These are phyloP conservation scores for Mollisiaceae sp. DNA, from an alignment of 2,329 filamentous ascomycete species.

Conservation along the genomic window DNA sequence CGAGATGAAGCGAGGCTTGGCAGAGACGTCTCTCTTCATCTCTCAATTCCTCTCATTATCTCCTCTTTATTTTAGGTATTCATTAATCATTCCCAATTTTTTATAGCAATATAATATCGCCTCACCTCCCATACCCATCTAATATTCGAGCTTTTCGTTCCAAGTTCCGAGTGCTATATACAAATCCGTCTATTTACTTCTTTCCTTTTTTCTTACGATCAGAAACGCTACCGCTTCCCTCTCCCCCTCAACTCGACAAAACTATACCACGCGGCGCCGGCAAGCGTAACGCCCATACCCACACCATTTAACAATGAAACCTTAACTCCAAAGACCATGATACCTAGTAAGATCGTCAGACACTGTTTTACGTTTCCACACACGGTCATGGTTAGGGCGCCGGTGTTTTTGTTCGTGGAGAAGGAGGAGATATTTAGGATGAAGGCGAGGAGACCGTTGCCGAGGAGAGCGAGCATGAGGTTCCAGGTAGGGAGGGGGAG, in stretches of 20 bases:
- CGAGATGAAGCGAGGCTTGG: too few relatives aligned
- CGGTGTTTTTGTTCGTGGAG: constrained; percentile 61
- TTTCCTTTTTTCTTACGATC: too few relatives aligned
- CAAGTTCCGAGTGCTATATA: too few relatives aligned
- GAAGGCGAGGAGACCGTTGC: constrained; percentile 57
- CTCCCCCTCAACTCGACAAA: constrained; percentile 53
- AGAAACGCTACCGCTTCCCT: not conserved
- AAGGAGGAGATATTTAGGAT: constrained; percentile 62
- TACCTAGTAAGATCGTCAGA: constrained; percentile 59
- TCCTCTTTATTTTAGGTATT: too few relatives aligned
- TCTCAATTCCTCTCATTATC: too few relatives aligned
- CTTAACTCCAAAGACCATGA: constrained; percentile 46
- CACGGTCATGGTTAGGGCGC: constrained; percentile 63
- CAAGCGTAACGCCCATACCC: constrained; percentile 59
- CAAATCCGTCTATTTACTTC: too few relatives aligned
- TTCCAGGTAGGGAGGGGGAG: not conserved
- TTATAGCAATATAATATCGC: too few relatives aligned
- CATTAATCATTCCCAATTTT: too few relatives aligned
- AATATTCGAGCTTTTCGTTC: too few relatives aligned
- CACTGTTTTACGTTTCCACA: constrained; percentile 65
- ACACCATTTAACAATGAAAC: constrained; percentile 52
- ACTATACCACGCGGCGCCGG: constrained; percentile 62
- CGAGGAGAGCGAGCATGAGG: constrained; percentile 42
- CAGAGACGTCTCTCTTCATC: too few relatives aligned
- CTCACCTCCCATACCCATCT: too few relatives aligned